Evolutionary conservation across 2,329 filamentous ascomycete genomes (phyloP).

Genomic region (Aspergillus sp.): DNA sequence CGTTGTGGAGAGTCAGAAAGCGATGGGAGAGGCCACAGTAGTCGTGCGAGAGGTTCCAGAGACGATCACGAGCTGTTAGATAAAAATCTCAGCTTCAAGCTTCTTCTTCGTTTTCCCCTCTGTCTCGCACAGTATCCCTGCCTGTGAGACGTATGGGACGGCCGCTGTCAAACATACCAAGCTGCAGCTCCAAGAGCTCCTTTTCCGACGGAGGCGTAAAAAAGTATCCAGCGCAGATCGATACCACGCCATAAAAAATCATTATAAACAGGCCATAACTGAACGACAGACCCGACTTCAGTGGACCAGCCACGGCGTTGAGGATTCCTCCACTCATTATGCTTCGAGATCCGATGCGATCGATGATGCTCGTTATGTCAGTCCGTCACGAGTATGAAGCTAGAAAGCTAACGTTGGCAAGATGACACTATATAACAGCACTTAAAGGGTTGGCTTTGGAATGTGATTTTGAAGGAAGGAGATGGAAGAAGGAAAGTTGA

Average conservation of each 20-base stretch:
- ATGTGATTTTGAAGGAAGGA: too few relatives aligned
- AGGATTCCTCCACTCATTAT: not conserved
- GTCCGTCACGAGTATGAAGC: too few relatives aligned
- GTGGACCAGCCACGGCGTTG: constrained; percentile 15
- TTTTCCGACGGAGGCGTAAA: constrained; percentile 33
- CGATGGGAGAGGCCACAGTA: constrained; percentile 42
- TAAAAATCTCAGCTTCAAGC: too few relatives aligned
- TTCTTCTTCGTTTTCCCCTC: not conserved
- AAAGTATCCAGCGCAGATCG: constrained; percentile 26
- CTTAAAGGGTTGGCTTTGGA: too few relatives aligned
- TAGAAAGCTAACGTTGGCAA: too few relatives aligned
- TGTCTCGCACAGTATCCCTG: not conserved
- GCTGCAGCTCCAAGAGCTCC: constrained; percentile 31
- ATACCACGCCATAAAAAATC: constrained; percentile 22
- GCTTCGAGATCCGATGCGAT: not conserved
- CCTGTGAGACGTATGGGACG: not conserved
- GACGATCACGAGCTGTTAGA: constrained; percentile 40
- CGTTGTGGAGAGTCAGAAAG: constrained; percentile 43
- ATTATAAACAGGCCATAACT: constrained; percentile 31
- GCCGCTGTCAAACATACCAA: constrained; percentile 25
- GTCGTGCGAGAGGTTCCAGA: constrained; percentile 48
- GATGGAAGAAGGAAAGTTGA: too few relatives aligned
- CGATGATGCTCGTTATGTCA: not conserved
- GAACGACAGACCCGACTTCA: constrained; percentile 14
- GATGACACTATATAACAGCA: too few relatives aligned